These are phyloP conservation scores for Castanea crenata DNA, from an alignment of 306 rosid species.

Conservation along the genomic window DNA sequence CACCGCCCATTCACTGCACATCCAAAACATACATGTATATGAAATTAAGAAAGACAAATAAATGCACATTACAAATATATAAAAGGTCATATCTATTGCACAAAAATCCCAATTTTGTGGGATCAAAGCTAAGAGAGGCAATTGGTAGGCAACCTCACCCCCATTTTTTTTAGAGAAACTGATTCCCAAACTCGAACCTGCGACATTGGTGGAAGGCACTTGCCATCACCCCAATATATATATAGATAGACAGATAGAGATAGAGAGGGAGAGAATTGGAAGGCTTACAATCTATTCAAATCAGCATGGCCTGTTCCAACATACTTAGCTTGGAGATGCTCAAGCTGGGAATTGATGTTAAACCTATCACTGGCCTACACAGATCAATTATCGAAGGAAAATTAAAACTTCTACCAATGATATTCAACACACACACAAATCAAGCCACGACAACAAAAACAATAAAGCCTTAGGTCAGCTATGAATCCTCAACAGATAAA, in stretches of 20 bases:
- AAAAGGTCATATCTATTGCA: too few species aligned
- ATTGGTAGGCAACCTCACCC: too few species aligned
- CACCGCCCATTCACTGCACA: slow-evolving; percentile 88
- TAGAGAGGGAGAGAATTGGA: not conserved
- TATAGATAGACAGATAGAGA: too few species aligned
- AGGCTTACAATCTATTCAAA: slow-evolving; percentile 76
- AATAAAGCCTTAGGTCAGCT: not conserved
- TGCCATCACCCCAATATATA: too few species aligned
- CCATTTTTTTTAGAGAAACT: too few species aligned
- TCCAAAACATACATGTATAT: not conserved
- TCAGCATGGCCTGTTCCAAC: slow-evolving; percentile 99
- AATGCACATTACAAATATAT: not conserved
- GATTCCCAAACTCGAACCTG: too few species aligned
- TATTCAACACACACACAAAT: too few species aligned
- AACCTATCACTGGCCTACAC: slow-evolving; percentile 93
- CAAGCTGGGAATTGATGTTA: slow-evolving; percentile 94
- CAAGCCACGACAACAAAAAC: too few species aligned
- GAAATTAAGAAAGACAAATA: not conserved
- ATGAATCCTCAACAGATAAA: not conserved
- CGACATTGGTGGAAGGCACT: too few species aligned
- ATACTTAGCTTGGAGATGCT: slow-evolving; percentile 92
- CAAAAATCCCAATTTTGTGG: too few species aligned
- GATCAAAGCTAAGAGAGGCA: too few species aligned
- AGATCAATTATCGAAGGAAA: not conserved
- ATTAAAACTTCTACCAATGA: too few species aligned